Base-by-base conservation (phyloP, 345 rosid species). In the Populus nigra region DNA sequence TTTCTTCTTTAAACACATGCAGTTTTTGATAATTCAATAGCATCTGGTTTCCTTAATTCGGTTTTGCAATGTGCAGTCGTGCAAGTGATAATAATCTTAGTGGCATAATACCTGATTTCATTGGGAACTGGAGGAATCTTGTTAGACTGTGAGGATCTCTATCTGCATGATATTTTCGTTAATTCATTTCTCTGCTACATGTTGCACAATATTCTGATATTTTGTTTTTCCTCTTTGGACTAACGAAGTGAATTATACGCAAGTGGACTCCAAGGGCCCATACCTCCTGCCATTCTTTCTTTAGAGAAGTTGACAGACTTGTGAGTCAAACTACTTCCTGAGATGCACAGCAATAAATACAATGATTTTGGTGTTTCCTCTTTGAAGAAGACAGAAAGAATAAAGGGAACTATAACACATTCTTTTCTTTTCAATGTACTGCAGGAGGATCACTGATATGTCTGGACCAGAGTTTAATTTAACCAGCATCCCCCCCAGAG, bases 61-160 rank as follows among this genome's bases (percentile, higher is more conserved):
- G 22, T 23, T 53, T 53, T 47, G 8, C 43, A 53, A 20, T 31
- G 15, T 75, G 83, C 83, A 80, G 83, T 41, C 25, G 79, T 8
- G 62, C 75, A 31, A 74, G 57, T 50, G 74, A 69, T 38, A 80
- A 80, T 65, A 80, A 33, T 31, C 65, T 80, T 16, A 73, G 5
- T 5, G 83, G 83, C 33, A 70, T 23, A 7, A 66, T 80, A 45
- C 83, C 83, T 25, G 69, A 35, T 5, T 80, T 80, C 70, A 63
- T 80, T 29, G 63, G 47, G 65, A 70, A 20, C 31, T 75, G 78
- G 83, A 70, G 0, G 10, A 38, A 27, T 6, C 75, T 80, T 29
- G 4, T 20, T 49, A 69, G 47, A 17, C 55, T 80, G 78, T 80
- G 65, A 45, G 75, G 43, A 39, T 20, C 69, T 16, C 49, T 41